Evolutionary conservation across 129 eudicot genomes (phyloP), one percentile per base, ranked within the genome.

Genomic region (Kitagawia praeruptora): DNA sequence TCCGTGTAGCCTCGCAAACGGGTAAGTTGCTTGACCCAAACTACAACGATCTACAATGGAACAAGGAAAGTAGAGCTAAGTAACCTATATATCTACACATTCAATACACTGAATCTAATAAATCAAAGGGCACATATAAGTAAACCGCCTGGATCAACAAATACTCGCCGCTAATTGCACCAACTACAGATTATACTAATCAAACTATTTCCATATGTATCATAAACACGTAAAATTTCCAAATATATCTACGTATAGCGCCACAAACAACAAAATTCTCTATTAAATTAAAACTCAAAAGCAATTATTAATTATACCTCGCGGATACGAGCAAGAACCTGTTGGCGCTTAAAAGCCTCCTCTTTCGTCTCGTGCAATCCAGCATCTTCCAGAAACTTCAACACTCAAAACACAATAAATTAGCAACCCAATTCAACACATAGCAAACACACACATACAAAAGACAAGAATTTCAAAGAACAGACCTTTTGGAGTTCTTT

Each of bases 21-120:
- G 18, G 85, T 82, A 34, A 82, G 48, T 34, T 82, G 73, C 67
- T 77, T 82, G n/a, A 82, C 78, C 85, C 85, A 82, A 41, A 8
- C 48, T 78, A 77, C 44, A 9, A 82, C 82, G 18, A 82, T 70
- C 85, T 82, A 75, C 25, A 41, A 75, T 46, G 16, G 9, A 1
- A 12, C 19, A 75, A 2, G 13, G 23, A 51, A 75, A 45, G 40
- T 23, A 61, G 2, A 8, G 37, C 69, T 10, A 3, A 61, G 37
- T 3, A n/a, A 23, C 18, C 10, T 19, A 54, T 4, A 15, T 0
- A 1, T 58, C 14, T 23, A n/a, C 5, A 19, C 1, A 23, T 23
- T 61, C 14, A n/a, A n/a, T 61, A 61, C 34, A 8, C 5, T 6
- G 10, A 61, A 61, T 61, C 69, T 9, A 61, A 61, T n/a, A 61